Evolutionary conservation across 2,329 filamentous ascomycete species (phyloP).

Genomic region (Diaporthe vaccinii): DNA sequence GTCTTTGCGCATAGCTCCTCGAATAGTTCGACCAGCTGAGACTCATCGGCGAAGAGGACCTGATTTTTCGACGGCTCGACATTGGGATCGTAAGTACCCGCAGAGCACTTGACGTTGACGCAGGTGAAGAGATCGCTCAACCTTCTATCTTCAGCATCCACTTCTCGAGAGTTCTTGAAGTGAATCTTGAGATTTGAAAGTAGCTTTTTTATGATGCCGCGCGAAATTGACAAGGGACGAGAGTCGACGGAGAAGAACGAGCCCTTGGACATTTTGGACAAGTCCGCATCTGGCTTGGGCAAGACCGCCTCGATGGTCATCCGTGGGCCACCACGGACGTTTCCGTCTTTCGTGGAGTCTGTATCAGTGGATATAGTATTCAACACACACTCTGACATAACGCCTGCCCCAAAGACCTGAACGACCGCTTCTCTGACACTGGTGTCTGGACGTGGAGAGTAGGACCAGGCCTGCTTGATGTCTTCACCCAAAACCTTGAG

Average conservation of each 20-base stretch:
- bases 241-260: slow-evolving; percentile 77
- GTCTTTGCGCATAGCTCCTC: slow-evolving; percentile 57
- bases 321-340: slow-evolving; percentile 37
- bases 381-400: slow-evolving; percentile 68
- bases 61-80: slow-evolving; percentile 80
- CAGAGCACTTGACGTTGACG: slow-evolving; percentile 73
- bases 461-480: slow-evolving; percentile 70
- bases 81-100: slow-evolving; percentile 78
- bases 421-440: slow-evolving; percentile 70
- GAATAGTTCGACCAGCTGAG: slow-evolving; percentile 59
- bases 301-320: slow-evolving; percentile 71
- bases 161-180: slow-evolving; percentile 52
- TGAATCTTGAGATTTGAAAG: slow-evolving; percentile 64
- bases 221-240: slow-evolving; percentile 70
- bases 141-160: slow-evolving; percentile 44
- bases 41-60: slow-evolving; percentile 74
- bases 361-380: slow-evolving; percentile 41
- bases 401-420: slow-evolving; percentile 72
- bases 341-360: not conserved
- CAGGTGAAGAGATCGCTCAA: slow-evolving; percentile 71
- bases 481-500: slow-evolving; percentile 68
- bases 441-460: slow-evolving; percentile 66
- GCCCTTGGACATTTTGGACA: slow-evolving; percentile 60
- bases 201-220: slow-evolving; percentile 73
- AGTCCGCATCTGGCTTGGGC: slow-evolving; percentile 63